A percentile compares a stretch with the other conserved stretches of the same genome.
Evolutionary conservation across 306 rosid genomes (phyloP).

Genomic region (Chamaecrista fasciculata): DNA sequence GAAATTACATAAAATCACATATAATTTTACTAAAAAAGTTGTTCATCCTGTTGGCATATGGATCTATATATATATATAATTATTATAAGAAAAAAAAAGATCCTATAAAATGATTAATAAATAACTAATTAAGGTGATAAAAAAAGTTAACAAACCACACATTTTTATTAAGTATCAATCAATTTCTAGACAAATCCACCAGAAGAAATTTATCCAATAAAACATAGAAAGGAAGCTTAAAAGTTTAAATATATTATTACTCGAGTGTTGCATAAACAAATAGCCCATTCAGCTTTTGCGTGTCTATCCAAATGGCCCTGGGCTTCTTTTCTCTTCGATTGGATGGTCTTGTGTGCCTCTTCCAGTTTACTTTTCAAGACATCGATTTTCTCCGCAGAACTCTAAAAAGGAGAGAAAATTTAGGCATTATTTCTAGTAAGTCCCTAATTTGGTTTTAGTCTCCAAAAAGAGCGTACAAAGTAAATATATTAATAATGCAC

Average conservation of each 20-base stretch:
- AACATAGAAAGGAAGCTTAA: background rate
- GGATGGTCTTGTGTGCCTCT: conserved; percentile 45
- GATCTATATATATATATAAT: too few species aligned
- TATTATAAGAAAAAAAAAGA: too few species aligned
- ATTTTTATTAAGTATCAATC: too few species aligned
- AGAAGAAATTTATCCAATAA: background rate
- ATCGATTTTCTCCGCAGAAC: conserved; percentile 44
- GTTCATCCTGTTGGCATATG: too few species aligned
- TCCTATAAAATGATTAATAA: too few species aligned
- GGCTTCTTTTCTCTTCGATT: conserved; percentile 52
- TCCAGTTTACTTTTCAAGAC: conserved; percentile 34
- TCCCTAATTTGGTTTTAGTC: background rate
- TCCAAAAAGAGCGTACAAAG: background rate
- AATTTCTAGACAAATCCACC: too few species aligned
- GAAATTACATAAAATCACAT: too few species aligned
- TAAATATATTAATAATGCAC: background rate
- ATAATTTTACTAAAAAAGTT: too few species aligned
- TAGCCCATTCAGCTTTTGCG: conserved; percentile 71
- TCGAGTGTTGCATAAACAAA: conserved; percentile 55
- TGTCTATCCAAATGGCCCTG: conserved; percentile 44
- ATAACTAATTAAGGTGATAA: too few species aligned
- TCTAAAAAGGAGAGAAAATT: conserved; percentile 34
- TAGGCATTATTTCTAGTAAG: background rate
- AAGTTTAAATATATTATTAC: conserved; percentile 29
- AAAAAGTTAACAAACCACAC: too few species aligned